phyloP scores from a whole-genome alignment of 176 grass and related monocot species.

The Cymbopogon citratus region DNA sequence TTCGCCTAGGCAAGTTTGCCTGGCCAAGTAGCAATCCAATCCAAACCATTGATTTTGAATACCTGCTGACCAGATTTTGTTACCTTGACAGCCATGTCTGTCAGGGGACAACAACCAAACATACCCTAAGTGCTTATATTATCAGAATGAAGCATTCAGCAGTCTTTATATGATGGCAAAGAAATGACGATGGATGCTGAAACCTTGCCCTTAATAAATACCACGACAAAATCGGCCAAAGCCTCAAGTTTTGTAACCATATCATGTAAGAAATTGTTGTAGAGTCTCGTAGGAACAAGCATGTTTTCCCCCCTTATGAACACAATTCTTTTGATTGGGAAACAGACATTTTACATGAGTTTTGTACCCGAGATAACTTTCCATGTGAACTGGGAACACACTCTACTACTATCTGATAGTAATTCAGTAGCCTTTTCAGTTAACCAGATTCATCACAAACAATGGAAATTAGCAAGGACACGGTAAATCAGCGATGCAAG shows the following conservation, averaged over 20 bases:
- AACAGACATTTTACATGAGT: background rate
- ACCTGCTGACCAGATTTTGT: too few species aligned
- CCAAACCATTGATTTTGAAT: too few species aligned
- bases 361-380: background rate
- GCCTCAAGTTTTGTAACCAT: background rate
- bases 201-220: background rate
- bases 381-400: background rate
- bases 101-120: too few species aligned
- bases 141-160: too few species aligned
- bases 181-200: too few species aligned
- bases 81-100: too few species aligned
- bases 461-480: slow-evolving; percentile 36
- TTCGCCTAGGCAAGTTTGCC: too few species aligned
- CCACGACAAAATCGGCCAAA: background rate
- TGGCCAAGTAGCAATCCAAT: too few species aligned
- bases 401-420: background rate
- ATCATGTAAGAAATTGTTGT: background rate
- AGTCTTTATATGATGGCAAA: too few species aligned
- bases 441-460: slow-evolving; percentile 22
- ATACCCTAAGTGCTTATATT: too few species aligned
- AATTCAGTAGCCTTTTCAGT: slow-evolving; percentile 2
- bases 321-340: background rate
- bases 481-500: slow-evolving; percentile 8
- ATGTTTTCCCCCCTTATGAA: background rate
- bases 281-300: background rate